Conservation (phyloP, 768 basidiomycete species). For the Pisolithus microcarpus region DNA sequence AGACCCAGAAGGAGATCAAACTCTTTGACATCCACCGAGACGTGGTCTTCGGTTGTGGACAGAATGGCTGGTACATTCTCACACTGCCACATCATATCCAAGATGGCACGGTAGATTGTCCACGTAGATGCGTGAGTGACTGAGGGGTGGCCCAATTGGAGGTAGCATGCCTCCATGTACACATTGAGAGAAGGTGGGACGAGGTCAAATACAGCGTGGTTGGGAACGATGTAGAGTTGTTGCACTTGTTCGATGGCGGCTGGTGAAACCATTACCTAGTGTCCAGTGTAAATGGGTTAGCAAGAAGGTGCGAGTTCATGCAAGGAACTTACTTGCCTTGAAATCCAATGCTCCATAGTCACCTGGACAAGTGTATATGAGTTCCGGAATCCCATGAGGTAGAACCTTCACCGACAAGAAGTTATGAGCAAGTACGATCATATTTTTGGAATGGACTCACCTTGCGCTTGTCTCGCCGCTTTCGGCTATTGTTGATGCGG, state of each 20-base stretch:
- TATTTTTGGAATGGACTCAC: too few species aligned
- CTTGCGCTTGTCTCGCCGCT: too few species aligned
- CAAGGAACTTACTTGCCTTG: too few species aligned
- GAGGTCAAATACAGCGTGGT: constrained; percentile 30
- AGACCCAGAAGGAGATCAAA: not conserved
- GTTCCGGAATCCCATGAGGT: too few species aligned
- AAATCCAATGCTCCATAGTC: too few species aligned
- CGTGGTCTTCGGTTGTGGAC: not conserved
- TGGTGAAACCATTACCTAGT: constrained; percentile 13
- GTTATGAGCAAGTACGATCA: too few species aligned
- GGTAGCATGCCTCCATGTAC: constrained; percentile 15
- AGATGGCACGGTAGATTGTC: constrained; percentile 5
- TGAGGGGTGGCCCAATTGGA: constrained; percentile 16
- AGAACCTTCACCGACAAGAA: too few species aligned
- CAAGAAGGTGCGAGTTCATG: too few species aligned
- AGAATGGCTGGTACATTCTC: not conserved
- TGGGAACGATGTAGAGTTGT: constrained; percentile 24
- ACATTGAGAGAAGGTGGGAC: constrained; percentile 25
- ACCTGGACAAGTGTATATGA: too few species aligned
- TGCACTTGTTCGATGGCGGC: constrained; percentile 15
- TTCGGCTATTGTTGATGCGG: too few species aligned
- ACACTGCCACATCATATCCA: not conserved
- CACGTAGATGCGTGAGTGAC: constrained; percentile 17
- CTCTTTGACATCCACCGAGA: not conserved
- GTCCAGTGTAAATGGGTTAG: too few species aligned